Evolutionary conservation across 305 asterid genomes (phyloP).

Genomic region (Andrographis paniculata): DNA sequence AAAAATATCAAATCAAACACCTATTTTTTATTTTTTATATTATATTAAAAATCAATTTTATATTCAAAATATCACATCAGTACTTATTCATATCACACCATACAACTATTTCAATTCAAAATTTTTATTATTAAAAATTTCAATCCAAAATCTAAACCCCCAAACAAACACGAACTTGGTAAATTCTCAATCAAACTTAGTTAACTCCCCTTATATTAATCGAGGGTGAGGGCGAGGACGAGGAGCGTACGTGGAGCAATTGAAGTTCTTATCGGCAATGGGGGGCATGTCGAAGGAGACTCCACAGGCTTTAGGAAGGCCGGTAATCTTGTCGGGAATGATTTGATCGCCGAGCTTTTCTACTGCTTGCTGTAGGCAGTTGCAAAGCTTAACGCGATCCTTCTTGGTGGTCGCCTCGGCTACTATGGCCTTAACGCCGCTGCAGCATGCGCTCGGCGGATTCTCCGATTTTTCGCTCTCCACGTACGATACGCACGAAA

Average conservation of each 20-base stretch:
- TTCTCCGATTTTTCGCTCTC: not conserved
- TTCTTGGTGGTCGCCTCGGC: not conserved
- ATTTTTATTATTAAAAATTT: too few species aligned
- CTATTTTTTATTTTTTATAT: too few species aligned
- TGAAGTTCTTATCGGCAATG: constrained; percentile 13
- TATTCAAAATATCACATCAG: too few species aligned
- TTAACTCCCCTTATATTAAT: too few species aligned
- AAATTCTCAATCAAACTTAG: too few species aligned
- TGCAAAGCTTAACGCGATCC: constrained; percentile 20
- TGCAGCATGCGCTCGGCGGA: constrained; percentile 21
- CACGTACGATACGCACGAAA: constrained; percentile 17
- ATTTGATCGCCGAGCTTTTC: not conserved
- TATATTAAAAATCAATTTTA: too few species aligned
- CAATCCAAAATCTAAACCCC: too few species aligned
- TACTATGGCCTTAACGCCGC: constrained; percentile 12
- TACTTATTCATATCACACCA: too few species aligned
- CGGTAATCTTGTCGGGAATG: constrained; percentile 4
- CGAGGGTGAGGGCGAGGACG: too few species aligned
- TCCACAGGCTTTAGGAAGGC: constrained; percentile 22
- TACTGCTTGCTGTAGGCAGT: constrained; percentile 23
- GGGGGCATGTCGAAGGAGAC: constrained; percentile 15
- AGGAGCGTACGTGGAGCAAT: constrained; percentile 8
- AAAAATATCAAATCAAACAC: too few species aligned
- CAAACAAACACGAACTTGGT: too few species aligned
- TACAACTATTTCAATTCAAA: too few species aligned